Percentiles rank a stretch among this genome's conserved stretches.
phyloP scores from a whole-genome alignment of 2,329 filamentous ascomycete species.

The Neophaeococcomyces mojaviensis region DNA sequence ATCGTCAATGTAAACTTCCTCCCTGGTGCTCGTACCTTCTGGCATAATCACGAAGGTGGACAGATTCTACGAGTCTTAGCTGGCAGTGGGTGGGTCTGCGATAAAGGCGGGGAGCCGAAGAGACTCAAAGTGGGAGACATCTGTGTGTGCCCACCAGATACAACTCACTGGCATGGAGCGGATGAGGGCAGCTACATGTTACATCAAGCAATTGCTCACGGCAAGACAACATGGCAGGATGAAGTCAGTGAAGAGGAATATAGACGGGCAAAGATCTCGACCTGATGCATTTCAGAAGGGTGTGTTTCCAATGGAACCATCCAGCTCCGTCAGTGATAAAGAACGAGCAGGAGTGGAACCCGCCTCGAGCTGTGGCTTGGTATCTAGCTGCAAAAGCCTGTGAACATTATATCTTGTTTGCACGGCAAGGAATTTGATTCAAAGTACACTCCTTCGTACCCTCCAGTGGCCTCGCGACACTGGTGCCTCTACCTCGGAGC shows the following conservation, averaged over 20 bases:
- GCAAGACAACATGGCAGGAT: conserved; percentile 32
- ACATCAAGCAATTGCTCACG: conserved; percentile 33
- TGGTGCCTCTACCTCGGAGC: no score
- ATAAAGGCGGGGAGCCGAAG: conserved; percentile 31
- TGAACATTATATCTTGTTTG: no score
- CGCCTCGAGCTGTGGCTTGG: no score
- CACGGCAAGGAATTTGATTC: no score
- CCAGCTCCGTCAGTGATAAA: no score
- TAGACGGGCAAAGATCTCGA: no score
- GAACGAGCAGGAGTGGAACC: no score
- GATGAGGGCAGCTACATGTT: conserved; percentile 35
- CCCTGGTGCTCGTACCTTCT: conserved; percentile 38
- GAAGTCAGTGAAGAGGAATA: conserved; percentile 32
- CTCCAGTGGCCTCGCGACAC: no score
- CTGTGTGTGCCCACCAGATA: conserved; percentile 34
- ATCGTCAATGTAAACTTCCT: conserved; percentile 26
- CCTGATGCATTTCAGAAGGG: no score
- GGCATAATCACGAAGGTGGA: conserved; percentile 40
- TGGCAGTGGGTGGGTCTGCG: conserved; percentile 38
- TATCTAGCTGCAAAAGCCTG: no score
- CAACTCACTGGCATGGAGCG: conserved; percentile 41
- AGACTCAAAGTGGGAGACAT: conserved; percentile 35
- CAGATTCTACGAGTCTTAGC: conserved; percentile 36
- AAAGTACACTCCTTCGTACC: no score
- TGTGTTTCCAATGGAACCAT: no score